These are phyloP conservation scores for Suhomyces chickasaworum DNA, from an alignment of 1,139 yeast species.

Conservation along the genomic window DNA sequence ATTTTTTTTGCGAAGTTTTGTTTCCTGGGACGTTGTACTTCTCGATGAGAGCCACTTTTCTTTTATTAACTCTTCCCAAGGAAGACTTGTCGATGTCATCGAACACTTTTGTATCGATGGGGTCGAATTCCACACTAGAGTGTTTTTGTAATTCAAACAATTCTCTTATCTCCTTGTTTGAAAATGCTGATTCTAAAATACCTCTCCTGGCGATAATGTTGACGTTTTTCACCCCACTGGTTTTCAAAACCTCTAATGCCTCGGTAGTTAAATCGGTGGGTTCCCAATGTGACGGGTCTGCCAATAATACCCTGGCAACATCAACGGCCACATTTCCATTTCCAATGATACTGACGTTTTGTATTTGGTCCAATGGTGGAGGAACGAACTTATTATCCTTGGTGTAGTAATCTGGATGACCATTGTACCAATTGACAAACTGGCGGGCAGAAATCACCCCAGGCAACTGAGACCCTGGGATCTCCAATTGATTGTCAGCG, in stretches of 20 bases:
- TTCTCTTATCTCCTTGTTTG: constrained; percentile 91
- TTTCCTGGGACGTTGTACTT: constrained; percentile 46
- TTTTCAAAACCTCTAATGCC: constrained; percentile 57
- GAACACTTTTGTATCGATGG: constrained; percentile 50
- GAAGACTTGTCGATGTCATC: constrained; percentile 41
- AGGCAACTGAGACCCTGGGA: constrained; percentile 60
- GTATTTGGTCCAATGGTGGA: constrained; percentile 61
- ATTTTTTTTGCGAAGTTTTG: constrained; percentile 38
- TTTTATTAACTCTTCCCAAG: constrained; percentile 65
- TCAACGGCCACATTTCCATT: constrained; percentile 98
- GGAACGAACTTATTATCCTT: constrained; percentile 30
- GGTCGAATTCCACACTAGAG: constrained; percentile 50
- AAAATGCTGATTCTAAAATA: constrained; percentile 78
- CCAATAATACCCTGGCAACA: constrained; percentile 75
- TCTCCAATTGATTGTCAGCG: constrained; percentile 54
- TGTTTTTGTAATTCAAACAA: constrained; percentile 60
- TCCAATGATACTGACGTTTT: constrained; percentile 81
- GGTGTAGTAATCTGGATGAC: constrained; percentile 63
- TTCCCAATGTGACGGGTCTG: constrained; percentile 59
- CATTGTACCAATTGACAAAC: constrained; percentile 96
- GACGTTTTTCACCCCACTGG: constrained; percentile 61
- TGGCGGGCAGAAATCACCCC: constrained; percentile 84
- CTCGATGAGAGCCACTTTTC: constrained; percentile 65
- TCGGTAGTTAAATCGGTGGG: constrained; percentile 71
- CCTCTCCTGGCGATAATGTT: constrained; percentile 87